Evolutionary conservation across 176 grass and related monocot genomes (phyloP), one percentile per base, ranked within the genome.

Genomic region (Cocos nucifera): DNA sequence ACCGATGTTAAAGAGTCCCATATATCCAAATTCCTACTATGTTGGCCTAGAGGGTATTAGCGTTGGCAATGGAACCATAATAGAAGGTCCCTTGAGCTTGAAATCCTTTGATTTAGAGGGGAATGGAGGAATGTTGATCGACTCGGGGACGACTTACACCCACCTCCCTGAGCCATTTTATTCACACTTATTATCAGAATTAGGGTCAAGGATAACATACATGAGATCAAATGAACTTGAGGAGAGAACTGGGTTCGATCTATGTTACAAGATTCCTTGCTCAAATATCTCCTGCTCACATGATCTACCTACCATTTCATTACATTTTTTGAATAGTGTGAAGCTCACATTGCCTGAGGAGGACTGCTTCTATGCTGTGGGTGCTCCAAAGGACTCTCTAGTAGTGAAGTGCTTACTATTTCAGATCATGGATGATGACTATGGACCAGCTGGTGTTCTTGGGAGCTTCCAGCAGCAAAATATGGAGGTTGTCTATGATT

Each of bases 381-480:
- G 64, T 25, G 70, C 70, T 4, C 59, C 71, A 14, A 75, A 14
- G 75, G 66, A 65, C 26, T 59, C 60, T 2, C 44, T 56, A 24
- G 81, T 78, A 10, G 65, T 84, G 4, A 79, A 79, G 75, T 84
- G 75, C 65, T 50, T 78, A 17, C 51, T 84, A 65, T 60, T 84
- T 19, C 65, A 75, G 54, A 56, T 32, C 24, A 84, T 75, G 81
- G 75, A 78, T 7, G 60, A 64, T 9, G 74, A 17, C 0, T 8
- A 26, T 15, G 80, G 80, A 3, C 70, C 75, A 6, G 70, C 23
- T 14, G 71, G 60, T 1, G 65, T 84, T 3, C 62, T 79, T 9
- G 81, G 81, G 12, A 79, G 75, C 76, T 79, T 84, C 24, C 81
- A 84, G 61, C 59, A 79, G 76, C 76, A 84, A 61, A 84, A 79